A percentile compares a stretch with the other conserved stretches of the same genome.
Evolutionary conservation across 2,329 filamentous ascomycete species (phyloP).

Genomic region (Cladobotryum mycophilum): DNA sequence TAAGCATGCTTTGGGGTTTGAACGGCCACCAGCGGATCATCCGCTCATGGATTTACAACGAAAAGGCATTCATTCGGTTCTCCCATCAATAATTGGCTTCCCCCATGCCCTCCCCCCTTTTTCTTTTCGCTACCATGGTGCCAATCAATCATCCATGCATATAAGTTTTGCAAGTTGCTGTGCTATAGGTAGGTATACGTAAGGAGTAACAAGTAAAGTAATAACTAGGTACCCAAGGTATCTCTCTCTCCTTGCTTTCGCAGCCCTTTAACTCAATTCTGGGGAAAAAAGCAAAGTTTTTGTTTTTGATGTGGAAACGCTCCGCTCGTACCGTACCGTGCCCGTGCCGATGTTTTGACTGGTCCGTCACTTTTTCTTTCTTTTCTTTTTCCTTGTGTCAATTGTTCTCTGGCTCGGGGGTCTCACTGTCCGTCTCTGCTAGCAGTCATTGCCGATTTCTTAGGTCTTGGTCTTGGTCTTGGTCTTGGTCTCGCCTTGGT

Average conservation of each 20-base stretch:
- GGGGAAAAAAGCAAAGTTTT: background rate
- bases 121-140: background rate
- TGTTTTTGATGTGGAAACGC: constrained; percentile 10
- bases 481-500: constrained; percentile 2
- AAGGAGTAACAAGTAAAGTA: background rate
- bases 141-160: background rate
- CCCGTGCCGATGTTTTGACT: constrained; percentile 8
- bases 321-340: constrained; percentile 13
- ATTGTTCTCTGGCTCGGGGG: no score
- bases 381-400: background rate
- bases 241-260: background rate
- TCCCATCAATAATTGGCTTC: background rate
- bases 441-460: constrained; percentile 6
- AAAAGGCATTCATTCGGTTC: background rate
- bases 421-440: background rate
- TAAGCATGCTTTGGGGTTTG: no score
- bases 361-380: constrained; percentile 1
- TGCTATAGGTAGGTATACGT: background rate
- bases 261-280: background rate
- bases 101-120: background rate
- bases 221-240: no score
- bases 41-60: background rate
- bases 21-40: constrained; percentile 11
- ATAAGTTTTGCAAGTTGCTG: background rate
- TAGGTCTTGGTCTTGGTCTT: background rate